Conservation (phyloP, 2,329 filamentous ascomycete genomes). For the Epichloe gansuensis region DNA sequence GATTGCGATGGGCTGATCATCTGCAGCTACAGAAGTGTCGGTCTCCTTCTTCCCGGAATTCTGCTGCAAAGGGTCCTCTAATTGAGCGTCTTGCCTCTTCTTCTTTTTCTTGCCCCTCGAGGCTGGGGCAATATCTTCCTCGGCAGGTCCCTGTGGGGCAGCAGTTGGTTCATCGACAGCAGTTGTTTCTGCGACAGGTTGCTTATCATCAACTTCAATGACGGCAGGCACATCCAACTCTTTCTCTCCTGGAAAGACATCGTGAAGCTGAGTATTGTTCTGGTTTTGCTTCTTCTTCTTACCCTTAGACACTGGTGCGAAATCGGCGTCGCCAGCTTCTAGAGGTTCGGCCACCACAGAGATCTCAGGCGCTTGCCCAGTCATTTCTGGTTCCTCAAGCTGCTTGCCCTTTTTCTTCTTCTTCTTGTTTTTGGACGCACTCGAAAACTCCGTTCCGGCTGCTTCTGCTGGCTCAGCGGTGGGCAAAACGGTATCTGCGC, state of each 20-base stretch:
- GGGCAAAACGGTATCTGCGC: not conserved
- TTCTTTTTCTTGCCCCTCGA: constrained; percentile 15
- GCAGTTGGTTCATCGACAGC: constrained; percentile 2
- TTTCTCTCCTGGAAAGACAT: not conserved
- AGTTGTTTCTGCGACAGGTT: not conserved
- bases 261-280: not conserved
- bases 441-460: not conserved
- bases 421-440: constrained; percentile 12
- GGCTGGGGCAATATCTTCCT: not conserved
- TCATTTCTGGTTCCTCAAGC: constrained; percentile 2
- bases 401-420: constrained; percentile 15
- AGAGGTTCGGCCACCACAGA: not conserved
- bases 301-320: not conserved
- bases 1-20: not conserved
- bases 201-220: not conserved
- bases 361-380: constrained; percentile 3
- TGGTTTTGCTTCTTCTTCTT: not conserved
- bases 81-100: constrained; percentile 13
- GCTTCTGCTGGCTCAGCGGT: not conserved
- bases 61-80: constrained; percentile 7
- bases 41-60: constrained; percentile 6
- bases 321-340: not conserved
- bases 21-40: not conserved
- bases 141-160: constrained; percentile 6
- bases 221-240: not conserved